Conservation (phyloP, 208 protist species). For the Acanthamoeba healyi region DNA sequence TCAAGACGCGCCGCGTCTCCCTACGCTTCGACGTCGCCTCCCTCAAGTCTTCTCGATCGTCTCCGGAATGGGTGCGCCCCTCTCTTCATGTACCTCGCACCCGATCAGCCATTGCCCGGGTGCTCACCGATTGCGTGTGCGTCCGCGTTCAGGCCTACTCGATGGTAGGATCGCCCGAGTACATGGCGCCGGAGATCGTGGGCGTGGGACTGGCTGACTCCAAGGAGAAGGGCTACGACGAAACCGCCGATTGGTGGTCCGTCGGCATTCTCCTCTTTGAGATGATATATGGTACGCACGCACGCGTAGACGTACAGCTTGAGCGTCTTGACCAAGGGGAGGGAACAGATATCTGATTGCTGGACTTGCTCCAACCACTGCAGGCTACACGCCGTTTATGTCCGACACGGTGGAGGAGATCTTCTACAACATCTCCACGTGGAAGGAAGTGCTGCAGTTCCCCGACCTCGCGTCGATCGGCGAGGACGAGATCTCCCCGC, state of each 20-base stretch:
- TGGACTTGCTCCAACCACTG: background rate
- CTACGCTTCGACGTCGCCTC: slow-evolving; percentile 25
- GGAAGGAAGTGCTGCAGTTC: slow-evolving; percentile 79
- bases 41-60: background rate
- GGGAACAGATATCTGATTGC: too few relatives aligned
- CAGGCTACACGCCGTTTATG: slow-evolving; percentile 86
- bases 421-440: slow-evolving; percentile 89
- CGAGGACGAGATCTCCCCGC: slow-evolving; percentile 4
- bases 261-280: slow-evolving; percentile 85
- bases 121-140: background rate
- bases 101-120: too few relatives aligned
- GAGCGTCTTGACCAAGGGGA: too few relatives aligned
- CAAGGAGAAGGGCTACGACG: slow-evolving; percentile 80
- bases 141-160: slow-evolving; percentile 9
- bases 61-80: background rate
- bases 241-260: slow-evolving; percentile 84
- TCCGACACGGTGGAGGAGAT: slow-evolving; percentile 87
- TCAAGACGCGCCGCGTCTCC: background rate
- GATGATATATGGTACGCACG: slow-evolving; percentile 84
- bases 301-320: too few relatives aligned
- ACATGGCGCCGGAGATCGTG: slow-evolving; percentile 70
- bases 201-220: slow-evolving; percentile 17
- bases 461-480: slow-evolving; percentile 12
- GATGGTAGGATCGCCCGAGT: slow-evolving; percentile 58
- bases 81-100: too few relatives aligned